Conservation (phyloP, 768 basidiomycete species). For the Auricularia sp. region DNA sequence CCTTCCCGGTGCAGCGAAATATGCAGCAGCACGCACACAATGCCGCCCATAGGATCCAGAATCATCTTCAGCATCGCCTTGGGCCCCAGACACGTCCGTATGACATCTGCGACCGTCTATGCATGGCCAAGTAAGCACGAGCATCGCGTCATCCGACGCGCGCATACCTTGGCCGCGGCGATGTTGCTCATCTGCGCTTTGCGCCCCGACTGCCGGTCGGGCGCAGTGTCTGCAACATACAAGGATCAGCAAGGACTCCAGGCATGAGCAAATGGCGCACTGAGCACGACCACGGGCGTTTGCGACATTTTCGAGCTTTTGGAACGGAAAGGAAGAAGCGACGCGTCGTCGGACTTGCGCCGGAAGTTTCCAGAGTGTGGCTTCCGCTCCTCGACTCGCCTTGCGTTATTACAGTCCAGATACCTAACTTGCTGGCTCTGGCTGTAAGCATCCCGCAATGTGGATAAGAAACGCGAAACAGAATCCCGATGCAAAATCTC, state of each 20-base stretch:
- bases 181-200: constrained; percentile 97
- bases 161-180: constrained; percentile 82
- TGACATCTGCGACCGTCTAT: constrained; percentile 95
- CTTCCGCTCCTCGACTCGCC: no score
- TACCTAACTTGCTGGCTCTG: no score
- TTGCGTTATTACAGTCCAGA: no score
- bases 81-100: constrained; percentile 91
- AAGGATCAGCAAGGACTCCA: neutral
- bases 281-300: constrained; percentile 79
- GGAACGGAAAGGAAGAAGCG: no score
- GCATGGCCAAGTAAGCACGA: neutral
- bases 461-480: no score
- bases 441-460: no score
- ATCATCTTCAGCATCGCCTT: constrained; percentile 99
- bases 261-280: constrained; percentile 27
- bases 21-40: constrained; percentile 46
- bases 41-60: constrained; percentile 97
- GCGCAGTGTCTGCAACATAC: constrained; percentile 63
- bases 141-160: neutral
- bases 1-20: neutral
- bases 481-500: no score
- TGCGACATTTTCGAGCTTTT: constrained; percentile 27
- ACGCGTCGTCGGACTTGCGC: no score
- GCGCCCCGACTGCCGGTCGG: constrained; percentile 85
- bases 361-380: no score